Conservation (phyloP, 768 basidiomycete genomes). For the Tylopilus vinaceipallidus region DNA sequence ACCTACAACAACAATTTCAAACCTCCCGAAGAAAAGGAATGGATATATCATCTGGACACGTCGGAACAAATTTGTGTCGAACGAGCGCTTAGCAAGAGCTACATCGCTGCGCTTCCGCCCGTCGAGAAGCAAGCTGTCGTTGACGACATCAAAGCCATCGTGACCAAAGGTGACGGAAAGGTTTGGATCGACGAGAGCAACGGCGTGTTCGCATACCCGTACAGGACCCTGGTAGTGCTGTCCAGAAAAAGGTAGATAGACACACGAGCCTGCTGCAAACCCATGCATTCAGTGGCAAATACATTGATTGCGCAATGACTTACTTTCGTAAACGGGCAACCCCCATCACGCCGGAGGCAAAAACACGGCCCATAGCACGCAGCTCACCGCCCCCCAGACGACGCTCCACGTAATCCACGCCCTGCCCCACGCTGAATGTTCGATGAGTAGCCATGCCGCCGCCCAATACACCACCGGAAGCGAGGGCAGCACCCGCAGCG, state of each 20-base stretch:
- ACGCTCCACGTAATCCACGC: slow-evolving; percentile 78
- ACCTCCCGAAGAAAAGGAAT: slow-evolving; percentile 53
- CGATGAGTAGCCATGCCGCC: slow-evolving; percentile 62
- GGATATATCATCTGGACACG: slow-evolving; percentile 50
- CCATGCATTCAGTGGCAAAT: neutral
- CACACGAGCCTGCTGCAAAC: neutral
- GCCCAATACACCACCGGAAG: slow-evolving; percentile 88
- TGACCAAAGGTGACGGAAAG: slow-evolving; percentile 58
- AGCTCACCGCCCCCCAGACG: slow-evolving; percentile 68
- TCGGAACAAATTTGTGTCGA: slow-evolving; percentile 58
- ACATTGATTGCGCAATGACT: too few relatives aligned
- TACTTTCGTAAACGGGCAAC: neutral
- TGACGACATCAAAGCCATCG: slow-evolving; percentile 50
- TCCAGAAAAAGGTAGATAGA: slow-evolving; percentile 40
- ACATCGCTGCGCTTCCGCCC: slow-evolving; percentile 62
- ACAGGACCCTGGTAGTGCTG: slow-evolving; percentile 63
- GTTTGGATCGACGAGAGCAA: slow-evolving; percentile 73
- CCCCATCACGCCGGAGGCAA: slow-evolving; percentile 79
- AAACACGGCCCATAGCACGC: slow-evolving; percentile 80
- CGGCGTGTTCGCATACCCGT: slow-evolving; percentile 80
- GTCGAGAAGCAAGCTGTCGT: slow-evolving; percentile 56
- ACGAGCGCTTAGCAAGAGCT: slow-evolving; percentile 81
- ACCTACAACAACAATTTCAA: slow-evolving; percentile 62
- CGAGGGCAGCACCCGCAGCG: slow-evolving; percentile 70
- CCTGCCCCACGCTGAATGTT: slow-evolving; percentile 46